These are phyloP conservation scores for Prunus mume DNA, from an alignment of 306 rosid genomes.

Conservation along the genomic window DNA sequence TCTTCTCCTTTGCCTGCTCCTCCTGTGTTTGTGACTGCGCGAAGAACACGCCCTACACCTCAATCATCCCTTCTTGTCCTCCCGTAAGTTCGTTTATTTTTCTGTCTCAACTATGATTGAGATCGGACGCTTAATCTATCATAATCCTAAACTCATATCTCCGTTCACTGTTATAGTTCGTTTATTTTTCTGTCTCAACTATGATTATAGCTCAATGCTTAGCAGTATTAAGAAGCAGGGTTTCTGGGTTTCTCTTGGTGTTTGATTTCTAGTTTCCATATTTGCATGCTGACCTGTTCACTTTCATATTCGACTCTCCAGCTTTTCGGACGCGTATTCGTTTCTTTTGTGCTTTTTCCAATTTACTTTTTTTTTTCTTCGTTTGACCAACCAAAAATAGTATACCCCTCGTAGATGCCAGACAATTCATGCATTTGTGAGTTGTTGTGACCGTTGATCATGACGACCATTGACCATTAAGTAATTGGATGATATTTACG, in stretches of 20 bases:
- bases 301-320: background rate
- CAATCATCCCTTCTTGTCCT: background rate
- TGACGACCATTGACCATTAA: background rate
- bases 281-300: background rate
- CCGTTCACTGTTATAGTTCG: no score
- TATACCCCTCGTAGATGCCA: background rate
- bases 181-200: no score
- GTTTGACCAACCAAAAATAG: background rate
- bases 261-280: background rate
- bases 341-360: background rate
- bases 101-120: background rate
- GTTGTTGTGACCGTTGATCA: background rate
- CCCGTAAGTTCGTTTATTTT: background rate
- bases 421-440: background rate
- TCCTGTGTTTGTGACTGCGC: background rate
- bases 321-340: background rate
- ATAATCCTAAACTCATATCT: background rate
- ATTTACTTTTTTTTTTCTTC: background rate
- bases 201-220: no score
- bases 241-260: background rate
- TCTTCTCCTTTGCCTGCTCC: background rate
- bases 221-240: background rate
- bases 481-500: background rate
- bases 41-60: background rate
- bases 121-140: background rate